Percentiles rank a stretch among this genome's conserved stretches.
Conservation (phyloP, 1,284 basidiomycete species). For the Bondarzewia mesenterica region DNA sequence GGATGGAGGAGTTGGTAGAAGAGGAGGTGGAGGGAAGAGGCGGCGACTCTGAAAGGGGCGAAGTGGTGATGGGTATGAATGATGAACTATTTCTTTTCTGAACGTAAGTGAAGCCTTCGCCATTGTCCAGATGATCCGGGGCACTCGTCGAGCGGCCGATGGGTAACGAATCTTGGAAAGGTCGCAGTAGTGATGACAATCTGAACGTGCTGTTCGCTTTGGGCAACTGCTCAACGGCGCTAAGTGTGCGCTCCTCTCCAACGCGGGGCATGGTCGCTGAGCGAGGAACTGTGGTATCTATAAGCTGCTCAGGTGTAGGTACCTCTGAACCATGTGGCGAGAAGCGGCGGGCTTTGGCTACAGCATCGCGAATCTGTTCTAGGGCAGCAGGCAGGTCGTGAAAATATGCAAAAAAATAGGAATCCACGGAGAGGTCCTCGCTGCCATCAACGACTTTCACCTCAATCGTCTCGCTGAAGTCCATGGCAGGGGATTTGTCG, state of each 20-base stretch:
- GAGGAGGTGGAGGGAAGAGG: conserved; percentile 21
- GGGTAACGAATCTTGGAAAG: conserved; percentile 48
- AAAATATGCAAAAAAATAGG: conserved; percentile 93
- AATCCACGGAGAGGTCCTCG: conserved; percentile 73
- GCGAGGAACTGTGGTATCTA: conserved; percentile 60
- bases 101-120: conserved; percentile 66
- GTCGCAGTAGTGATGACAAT: conserved; percentile 52
- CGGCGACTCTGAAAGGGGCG: conserved; percentile 15
- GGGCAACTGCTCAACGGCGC: conserved; percentile 10
- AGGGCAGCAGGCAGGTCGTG: conserved; percentile 69
- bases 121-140: conserved; percentile 27
- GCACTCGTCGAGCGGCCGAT: conserved; percentile 22
- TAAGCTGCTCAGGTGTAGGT: conserved; percentile 30
- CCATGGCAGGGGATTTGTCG: conserved; percentile 80
- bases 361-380: conserved; percentile 69
- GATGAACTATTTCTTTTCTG: conserved; percentile 44
- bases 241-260: conserved; percentile 30
- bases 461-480: conserved; percentile 92
- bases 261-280: conserved; percentile 19
- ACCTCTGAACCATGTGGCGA: conserved; percentile 29
- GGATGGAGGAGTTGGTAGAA: neutral
- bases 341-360: conserved; percentile 45
- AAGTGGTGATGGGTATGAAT: conserved; percentile 50
- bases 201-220: conserved; percentile 37
- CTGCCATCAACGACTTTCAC: conserved; percentile 79